phyloP scores from a whole-genome alignment of 352 stramenopile genomes.

The Blastocystis sp. region DNA sequence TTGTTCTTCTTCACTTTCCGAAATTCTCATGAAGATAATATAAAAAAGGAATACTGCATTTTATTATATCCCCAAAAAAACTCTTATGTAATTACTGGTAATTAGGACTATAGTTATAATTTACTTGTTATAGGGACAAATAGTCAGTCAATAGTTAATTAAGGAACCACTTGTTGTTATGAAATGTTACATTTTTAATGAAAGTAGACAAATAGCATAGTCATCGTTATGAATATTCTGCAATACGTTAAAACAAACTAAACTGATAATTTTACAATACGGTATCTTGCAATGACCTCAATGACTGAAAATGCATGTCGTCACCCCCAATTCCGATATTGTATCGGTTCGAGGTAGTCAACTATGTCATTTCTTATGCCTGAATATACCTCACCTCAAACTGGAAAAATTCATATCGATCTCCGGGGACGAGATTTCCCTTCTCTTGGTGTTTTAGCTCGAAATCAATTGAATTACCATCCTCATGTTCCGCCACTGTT shows the following conservation, averaged over 20 bases:
- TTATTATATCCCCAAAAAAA: too few species aligned
- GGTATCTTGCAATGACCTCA: not conserved
- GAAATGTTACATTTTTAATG: not conserved
- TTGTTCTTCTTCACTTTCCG: not conserved
- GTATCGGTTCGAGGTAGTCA: not conserved
- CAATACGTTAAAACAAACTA: too few species aligned
- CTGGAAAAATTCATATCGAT: slow-evolving; percentile 43
- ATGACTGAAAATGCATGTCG: not conserved
- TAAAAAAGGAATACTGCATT: not conserved
- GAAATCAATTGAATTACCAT: not conserved
- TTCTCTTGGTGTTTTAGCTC: not conserved
- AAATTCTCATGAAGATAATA: not conserved
- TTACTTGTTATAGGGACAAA: not conserved
- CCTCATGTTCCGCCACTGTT: not conserved
- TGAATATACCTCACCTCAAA: slow-evolving; percentile 38
- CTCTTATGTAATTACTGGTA: not conserved
- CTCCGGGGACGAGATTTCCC: not conserved
- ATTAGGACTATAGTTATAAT: not conserved
- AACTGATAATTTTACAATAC: too few species aligned
- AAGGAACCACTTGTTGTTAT: not conserved
- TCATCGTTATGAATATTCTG: not conserved
- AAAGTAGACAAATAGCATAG: not conserved
- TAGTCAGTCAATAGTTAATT: not conserved
- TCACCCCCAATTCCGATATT: not conserved
- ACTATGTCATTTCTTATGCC: not conserved